Evolutionary conservation across 169 alveolate genomes (phyloP).

Genomic region (Babesia bigemina): DNA sequence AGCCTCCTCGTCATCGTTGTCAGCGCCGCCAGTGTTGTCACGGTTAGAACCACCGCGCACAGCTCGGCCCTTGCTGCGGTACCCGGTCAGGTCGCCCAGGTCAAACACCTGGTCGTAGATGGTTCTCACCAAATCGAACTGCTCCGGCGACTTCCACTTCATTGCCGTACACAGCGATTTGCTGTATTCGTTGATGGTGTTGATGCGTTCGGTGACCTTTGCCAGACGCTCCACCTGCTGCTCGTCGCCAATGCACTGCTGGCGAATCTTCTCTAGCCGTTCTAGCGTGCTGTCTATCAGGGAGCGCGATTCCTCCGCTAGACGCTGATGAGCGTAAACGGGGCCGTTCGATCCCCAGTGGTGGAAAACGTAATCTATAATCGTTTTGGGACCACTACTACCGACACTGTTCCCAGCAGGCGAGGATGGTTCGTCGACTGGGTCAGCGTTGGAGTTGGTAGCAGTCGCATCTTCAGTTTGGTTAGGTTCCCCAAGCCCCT

Average conservation of each 20-base stretch:
- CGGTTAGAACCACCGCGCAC: not conserved
- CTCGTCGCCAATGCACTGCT: conserved; percentile 52
- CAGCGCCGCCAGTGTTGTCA: not conserved
- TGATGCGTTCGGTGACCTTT: conserved; percentile 28
- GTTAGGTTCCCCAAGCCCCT: not conserved
- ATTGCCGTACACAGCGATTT: conserved; percentile 10
- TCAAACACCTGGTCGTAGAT: conserved; percentile 23
- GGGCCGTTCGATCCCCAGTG: conserved; percentile 47
- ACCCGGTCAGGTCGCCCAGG: conserved; percentile 46
- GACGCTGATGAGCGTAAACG: conserved; percentile 44
- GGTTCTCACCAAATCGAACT: conserved; percentile 32
- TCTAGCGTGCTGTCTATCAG: conserved; percentile 15
- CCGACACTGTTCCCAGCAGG: not conserved
- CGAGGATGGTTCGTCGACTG: not conserved
- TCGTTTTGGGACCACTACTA: not conserved
- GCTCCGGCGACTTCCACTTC: conserved; percentile 41
- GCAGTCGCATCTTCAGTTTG: not conserved
- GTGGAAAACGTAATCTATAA: conserved; percentile 15
- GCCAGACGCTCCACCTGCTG: conserved; percentile 51
- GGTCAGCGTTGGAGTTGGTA: not conserved
- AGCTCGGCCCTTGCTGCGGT: conserved; percentile 15
- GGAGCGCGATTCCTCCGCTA: conserved; percentile 31
- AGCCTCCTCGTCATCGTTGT: conserved; percentile 48
- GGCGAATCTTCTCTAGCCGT: conserved; percentile 20
- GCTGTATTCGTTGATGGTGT: conserved; percentile 17